Percentiles rank a stretch among this genome's conserved stretches.
Conservation (phyloP, 768 basidiomycete species). For the Pulveroboletus frians region DNA sequence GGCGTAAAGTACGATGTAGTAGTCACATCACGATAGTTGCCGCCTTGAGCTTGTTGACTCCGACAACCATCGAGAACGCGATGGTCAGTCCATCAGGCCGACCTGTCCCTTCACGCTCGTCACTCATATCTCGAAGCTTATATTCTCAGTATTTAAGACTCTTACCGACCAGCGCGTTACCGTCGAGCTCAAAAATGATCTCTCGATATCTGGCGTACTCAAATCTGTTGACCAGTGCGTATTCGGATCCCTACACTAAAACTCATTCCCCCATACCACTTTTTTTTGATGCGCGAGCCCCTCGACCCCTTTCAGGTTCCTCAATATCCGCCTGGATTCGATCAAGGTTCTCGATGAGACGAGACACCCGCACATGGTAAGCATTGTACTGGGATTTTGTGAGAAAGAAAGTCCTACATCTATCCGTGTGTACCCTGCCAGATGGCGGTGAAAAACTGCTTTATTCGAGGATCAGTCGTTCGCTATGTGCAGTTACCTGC, state of each 20-base stretch:
- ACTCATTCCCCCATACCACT: not conserved
- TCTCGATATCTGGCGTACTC: conserved; percentile 90
- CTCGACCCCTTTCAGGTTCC: conserved; percentile 50
- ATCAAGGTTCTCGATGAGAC: conserved; percentile 91
- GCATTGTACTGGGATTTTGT: conserved; percentile 14
- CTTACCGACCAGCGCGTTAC: conserved; percentile 96
- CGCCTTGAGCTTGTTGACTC: not conserved
- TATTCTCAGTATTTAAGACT: conserved; percentile 98
- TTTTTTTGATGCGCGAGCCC: not conserved
- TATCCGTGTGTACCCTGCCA: conserved; percentile 26
- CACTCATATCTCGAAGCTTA: conserved; percentile 47
- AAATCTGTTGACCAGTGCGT: conserved; percentile 98
- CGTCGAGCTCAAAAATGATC: conserved; percentile 97
- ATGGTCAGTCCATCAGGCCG: conserved; percentile 22
- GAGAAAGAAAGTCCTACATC: not conserved
- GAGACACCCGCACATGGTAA: conserved; percentile 95
- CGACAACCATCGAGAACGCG: conserved; percentile 5
- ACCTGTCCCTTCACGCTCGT: not conserved
- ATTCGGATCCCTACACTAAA: not conserved
- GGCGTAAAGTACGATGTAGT: not conserved
- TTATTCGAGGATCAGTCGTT: conserved; percentile 97
- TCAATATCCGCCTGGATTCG: conserved; percentile 94
- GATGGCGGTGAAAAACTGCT: conserved; percentile 99
- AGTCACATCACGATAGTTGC: conserved; percentile 2
- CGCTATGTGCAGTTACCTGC: conserved; percentile 94